Conservation (phyloP, 164 flowering plant genomes). For the Dillenia turbinata region DNA sequence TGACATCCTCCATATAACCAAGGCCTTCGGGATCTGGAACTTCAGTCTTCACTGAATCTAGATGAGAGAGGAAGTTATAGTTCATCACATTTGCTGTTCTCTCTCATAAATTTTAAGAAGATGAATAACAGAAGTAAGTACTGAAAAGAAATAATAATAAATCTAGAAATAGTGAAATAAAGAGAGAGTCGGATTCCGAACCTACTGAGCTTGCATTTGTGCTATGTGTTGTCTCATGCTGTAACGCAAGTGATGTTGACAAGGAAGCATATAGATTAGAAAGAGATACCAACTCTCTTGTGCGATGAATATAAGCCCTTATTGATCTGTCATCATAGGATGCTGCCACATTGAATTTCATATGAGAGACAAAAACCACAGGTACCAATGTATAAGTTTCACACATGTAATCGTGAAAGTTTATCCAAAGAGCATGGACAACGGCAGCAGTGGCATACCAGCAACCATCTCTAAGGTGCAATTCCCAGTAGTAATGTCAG, state of each 20-base stretch:
- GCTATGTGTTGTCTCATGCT: constrained; percentile 60
- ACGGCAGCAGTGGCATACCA: constrained; percentile 38
- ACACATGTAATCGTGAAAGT: no score
- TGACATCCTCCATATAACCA: constrained; percentile 91
- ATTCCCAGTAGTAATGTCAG: constrained; percentile 85
- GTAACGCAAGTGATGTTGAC: constrained; percentile 86
- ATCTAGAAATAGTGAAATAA: not conserved
- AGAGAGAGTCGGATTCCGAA: constrained; percentile 8
- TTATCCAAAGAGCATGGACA: no score
- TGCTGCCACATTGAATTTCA: constrained; percentile 43
- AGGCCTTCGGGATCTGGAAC: constrained; percentile 82
- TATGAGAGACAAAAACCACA: constrained; percentile 12
- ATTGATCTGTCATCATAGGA: constrained; percentile 93
- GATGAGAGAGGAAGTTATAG: constrained; percentile 10
- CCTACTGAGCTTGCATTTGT: constrained; percentile 42
- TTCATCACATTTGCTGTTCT: not conserved
- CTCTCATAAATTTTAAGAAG: no score
- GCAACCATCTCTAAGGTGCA: constrained; percentile 95
- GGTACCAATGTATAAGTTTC: not conserved
- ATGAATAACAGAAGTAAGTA: not conserved
- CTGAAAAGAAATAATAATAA: not conserved
- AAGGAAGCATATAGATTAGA: constrained; percentile 78
- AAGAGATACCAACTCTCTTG: constrained; percentile 83
- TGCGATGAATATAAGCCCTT: constrained; percentile 88
- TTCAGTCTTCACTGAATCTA: constrained; percentile 58